Base-by-base conservation (phyloP, 2,329 filamentous ascomycete species). In the Aaosphaeria arxii region DNA sequence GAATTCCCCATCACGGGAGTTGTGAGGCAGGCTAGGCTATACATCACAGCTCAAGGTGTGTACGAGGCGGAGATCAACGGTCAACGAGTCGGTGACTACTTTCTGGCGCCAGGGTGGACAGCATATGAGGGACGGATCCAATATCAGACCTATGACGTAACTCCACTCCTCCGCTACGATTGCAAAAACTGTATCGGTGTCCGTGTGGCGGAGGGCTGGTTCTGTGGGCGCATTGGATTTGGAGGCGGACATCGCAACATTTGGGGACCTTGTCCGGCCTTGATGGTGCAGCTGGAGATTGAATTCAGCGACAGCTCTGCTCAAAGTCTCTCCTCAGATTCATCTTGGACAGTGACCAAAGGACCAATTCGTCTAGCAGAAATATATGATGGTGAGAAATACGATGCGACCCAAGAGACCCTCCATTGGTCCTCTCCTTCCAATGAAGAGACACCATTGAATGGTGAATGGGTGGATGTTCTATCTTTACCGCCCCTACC, bases 81-180 rank as follows among this genome's bases (percentile, higher is more conserved):
- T 6, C 31, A 46, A 9, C 43, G 42, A 32, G 46, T 51, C 5
- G 36, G 43, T 30, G 43, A 55, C 29, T 36, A 51, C 31, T 41
- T 56, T 5, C 50, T 81, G 33, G 74, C 77, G 11, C 79, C 79
- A 0, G 79, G 79, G 0, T 82, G 78, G 76, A 74, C 76, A 40
- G 73, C 72, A 3, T 83, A 83, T 51, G 63, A 72, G 0, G 62
- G 75, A 42, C 70, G 79, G 1, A 71, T 77, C n/a, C 66, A 72
- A 1, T 84, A 83, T 50, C 73, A 82, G 47, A 77, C 74, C 0
- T 79, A 77, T 46, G 77, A 83, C 50, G 74, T 83, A 1, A 74
- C 72, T 0, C 50, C 64, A 0, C 63, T 77, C 0, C 47, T 82
- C 1, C 48, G 36, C 29, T 30, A 43, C 40, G 29, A 40, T 11